phyloP scores from a whole-genome alignment of 371 early-diverging fungal genomes.

The Mortierella sp. region DNA sequence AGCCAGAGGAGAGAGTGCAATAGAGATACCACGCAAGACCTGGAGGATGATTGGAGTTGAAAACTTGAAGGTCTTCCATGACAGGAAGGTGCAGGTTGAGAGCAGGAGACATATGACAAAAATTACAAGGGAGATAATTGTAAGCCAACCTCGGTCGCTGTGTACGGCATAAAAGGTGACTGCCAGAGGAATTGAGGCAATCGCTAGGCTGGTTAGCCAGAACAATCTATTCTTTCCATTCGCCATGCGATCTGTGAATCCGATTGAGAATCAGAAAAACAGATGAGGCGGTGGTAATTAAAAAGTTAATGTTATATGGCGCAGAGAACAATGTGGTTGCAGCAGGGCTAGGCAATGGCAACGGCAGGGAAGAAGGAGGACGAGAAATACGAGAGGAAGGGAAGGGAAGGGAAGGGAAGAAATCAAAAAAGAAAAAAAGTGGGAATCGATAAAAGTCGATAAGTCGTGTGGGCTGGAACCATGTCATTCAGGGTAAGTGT shows the following conservation, averaged over 20 bases:
- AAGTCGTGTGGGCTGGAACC: too few species aligned
- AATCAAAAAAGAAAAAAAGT: neutral
- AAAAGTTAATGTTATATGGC: neutral
- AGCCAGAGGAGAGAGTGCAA: conserved; percentile 42
- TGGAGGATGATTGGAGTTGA: conserved; percentile 51
- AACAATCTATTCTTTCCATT: conserved; percentile 57
- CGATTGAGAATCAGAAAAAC: neutral
- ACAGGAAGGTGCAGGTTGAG: conserved; percentile 55
- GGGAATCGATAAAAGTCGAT: too few species aligned
- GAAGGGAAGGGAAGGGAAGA: neutral
- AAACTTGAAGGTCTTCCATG: conserved; percentile 53
- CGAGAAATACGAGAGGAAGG: neutral
- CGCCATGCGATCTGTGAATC: conserved; percentile 31
- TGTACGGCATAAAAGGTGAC: conserved; percentile 45
- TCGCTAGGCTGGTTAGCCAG: conserved; percentile 52
- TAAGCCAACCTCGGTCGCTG: conserved; percentile 44
- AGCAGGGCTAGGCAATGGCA: neutral
- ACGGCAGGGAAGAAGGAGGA: neutral
- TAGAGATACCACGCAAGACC: conserved; percentile 34
- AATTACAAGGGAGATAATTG: conserved; percentile 44
- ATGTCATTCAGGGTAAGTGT: too few species aligned
- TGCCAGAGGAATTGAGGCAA: conserved; percentile 50
- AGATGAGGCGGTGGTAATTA: too few species aligned
- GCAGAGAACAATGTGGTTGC: neutral
- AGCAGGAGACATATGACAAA: conserved; percentile 48